Evolutionary conservation across 163 green algal genomes (phyloP), one percentile per base, ranked within the genome.

Genomic region (Scenedesmus sp.): DNA sequence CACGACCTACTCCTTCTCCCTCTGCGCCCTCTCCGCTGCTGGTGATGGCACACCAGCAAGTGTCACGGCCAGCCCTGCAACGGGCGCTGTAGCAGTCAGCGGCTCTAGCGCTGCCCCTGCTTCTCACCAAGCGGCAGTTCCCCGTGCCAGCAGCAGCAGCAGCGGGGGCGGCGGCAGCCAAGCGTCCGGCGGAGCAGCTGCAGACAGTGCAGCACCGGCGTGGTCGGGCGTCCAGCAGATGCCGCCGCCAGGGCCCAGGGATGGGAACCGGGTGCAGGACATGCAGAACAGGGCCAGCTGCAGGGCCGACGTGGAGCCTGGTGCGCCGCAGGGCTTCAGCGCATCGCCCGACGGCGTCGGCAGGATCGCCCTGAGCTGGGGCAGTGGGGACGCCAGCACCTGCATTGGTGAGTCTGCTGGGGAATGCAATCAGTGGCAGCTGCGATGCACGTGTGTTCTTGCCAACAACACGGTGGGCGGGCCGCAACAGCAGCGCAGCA

Each of bases 321-420:
- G 37, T 59, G 83, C 83, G 13, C 83, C 83, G 5, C 56, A 59
- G 37, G 30, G 40, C 22, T 56, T 88, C 24, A 49, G 22, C 16
- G 83, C 83, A 9, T 43, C 56, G 33, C 83, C 83, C 35, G 70
- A 61, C 18, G 83, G 56, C 33, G 44, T 24, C 0, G 83, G 51
- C 56, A 88, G 51, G 83, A 79, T 88, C 56, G 49, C 56, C 12
- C 46, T 88, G 56, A 88, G 37, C 33, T 88, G 83, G 83, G 37
- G 24, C 15, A 46, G 46, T 30, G 56, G 56, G 16, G 59, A 88
- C 35, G 40, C 83, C 9, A 46, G 83, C 56, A 88, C 81, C 35
- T 88, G 73, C 37, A 76, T 30, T 20, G 65, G 65, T 76, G 30
- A 40, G 65, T 7, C 30, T 70, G 30, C 30, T 76, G 65, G 3